Base-by-base conservation (phyloP, 2,329 filamentous ascomycete genomes). In the Botrytis fabae region DNA sequence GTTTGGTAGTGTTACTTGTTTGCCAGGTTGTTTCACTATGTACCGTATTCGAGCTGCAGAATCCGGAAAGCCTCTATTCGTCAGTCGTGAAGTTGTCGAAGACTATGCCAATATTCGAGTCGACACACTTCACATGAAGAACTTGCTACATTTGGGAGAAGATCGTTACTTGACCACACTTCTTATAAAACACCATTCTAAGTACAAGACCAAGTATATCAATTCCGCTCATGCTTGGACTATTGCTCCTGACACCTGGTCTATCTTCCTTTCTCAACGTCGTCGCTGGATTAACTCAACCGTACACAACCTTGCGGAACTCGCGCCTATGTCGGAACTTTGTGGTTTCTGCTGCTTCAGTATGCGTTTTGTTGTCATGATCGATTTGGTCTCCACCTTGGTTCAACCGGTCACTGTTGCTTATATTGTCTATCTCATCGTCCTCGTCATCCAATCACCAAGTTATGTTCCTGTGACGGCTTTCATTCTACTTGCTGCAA, bases 341-440 rank as follows among this genome's bases (percentile, higher is more conserved):
- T 99, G 96, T 83, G 96, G 96, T 84, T 99, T 99, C 91, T 99
- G 96, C 87, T 99, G 96, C 85, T 99, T 99, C 87, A 97, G 93
- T 83, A 99, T 99, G 96, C 92, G 96, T 79, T 99, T 99, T 83
- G 89, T 99, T 74, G 95, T 99, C 77, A 97, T 99, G 80, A 83
- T 99, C 78, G 96, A 99, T 83, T 85, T 99, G 78, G 86, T 99
- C 76, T 96, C 93, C 72, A 99, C 96, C 1, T 84, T 98, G 72
- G 91, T 98, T 66, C 94, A 97, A 81, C 96, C 96, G 4, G 94
- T 98, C 74, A 96, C 93, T 1, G 87, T 98, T 32, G 93, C 90
- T 16, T 99, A 98, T 81, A 92, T 99, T 77, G 87, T 88, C 73
- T 99, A 98, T 82, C 88, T 99, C 74, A 92, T 99, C 81, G 92